Evolutionary conservation across 192 early-diverging fungal genomes (phyloP), one percentile per base, ranked within the genome.

Genomic region (Entomortierella beljakovae): DNA sequence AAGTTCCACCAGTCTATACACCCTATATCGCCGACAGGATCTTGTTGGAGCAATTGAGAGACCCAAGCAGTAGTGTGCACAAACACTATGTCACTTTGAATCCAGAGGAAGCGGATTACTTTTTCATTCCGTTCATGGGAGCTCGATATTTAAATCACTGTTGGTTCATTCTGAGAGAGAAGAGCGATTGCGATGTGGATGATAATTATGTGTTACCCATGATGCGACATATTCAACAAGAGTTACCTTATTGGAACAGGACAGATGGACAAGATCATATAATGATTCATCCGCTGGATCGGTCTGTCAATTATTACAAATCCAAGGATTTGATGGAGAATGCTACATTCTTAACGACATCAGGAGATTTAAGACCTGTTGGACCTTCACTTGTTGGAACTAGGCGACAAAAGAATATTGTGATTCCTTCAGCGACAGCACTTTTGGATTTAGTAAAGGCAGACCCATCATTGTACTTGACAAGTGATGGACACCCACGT

Each of bases 61-160:
- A 84, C 53, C 69, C 69, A 11, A 51, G 25, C 13, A 71, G 70
- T 7, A 28, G n/a, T 0, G 50, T 82, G 31, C 56, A 82, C 49
- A 77, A 84, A 29, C 68, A 81, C 34, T 86, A 83, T 68, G 80
- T 86, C 6, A 86, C 85, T 15, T 65, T 84, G 34, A 62, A 84
- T 57, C 82, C 85, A 3, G 68, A 74, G 35, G 77, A 82, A 57
- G 85, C 82, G 6, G 72, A 81, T 54, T 71, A 81, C 49, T 86
- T 84, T 42, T 86, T 73, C 42, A 79, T 86, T 9, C 85, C 82
- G 13, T 86, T 86, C 48, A 66, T 84, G 61, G 85, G 82, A 20
- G 61, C 71, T 49, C 82, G 79, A 52, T 86, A 80, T 48, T 53
- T 86, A 10, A 70, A 66, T 31, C 60, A 86, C 42, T 86, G 82